These are phyloP conservation scores for Erigeron canadensis DNA, from an alignment of 129 eudicot species.

Conservation along the genomic window DNA sequence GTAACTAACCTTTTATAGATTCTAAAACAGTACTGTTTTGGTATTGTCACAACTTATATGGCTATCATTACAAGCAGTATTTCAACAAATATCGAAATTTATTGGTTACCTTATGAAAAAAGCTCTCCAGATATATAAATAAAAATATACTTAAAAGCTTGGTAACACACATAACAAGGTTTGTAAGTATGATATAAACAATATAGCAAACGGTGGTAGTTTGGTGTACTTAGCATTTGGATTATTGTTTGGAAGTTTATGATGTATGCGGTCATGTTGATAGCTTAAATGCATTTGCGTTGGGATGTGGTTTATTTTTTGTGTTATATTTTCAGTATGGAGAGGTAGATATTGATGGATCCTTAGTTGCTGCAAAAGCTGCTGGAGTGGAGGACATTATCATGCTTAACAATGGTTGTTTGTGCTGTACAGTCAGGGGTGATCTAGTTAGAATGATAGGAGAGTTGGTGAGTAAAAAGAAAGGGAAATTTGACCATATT, in stretches of 20 bases:
- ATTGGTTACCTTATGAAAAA: too few species aligned
- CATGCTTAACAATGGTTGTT: slow-evolving; percentile 95
- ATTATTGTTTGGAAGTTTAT: neutral
- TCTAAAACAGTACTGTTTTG: too few species aligned
- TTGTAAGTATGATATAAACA: too few species aligned
- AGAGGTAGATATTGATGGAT: slow-evolving; percentile 98
- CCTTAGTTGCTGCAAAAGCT: slow-evolving; percentile 94
- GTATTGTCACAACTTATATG: too few species aligned
- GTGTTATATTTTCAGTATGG: slow-evolving; percentile 68
- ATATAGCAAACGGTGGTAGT: too few species aligned
- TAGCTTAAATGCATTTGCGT: neutral
- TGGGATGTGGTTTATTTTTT: neutral
- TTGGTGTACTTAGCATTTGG: too few species aligned
- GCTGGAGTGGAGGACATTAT: slow-evolving; percentile 90
- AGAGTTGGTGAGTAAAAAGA: slow-evolving; percentile 77
- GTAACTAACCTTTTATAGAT: too few species aligned
- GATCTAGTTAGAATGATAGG: slow-evolving; percentile 96
- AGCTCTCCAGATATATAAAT: too few species aligned
- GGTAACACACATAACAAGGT: too few species aligned
- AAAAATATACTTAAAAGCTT: too few species aligned
- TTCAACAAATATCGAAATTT: too few species aligned
- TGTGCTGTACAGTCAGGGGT: slow-evolving; percentile 98
- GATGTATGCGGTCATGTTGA: neutral
- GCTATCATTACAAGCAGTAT: too few species aligned
- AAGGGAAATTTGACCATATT: slow-evolving; percentile 93